A percentile compares a stretch with the other conserved stretches of the same genome.
These are phyloP conservation scores for Chaetoceros tenuissimus DNA, from an alignment of 108 stramenopile genomes.

Conservation along the genomic window DNA sequence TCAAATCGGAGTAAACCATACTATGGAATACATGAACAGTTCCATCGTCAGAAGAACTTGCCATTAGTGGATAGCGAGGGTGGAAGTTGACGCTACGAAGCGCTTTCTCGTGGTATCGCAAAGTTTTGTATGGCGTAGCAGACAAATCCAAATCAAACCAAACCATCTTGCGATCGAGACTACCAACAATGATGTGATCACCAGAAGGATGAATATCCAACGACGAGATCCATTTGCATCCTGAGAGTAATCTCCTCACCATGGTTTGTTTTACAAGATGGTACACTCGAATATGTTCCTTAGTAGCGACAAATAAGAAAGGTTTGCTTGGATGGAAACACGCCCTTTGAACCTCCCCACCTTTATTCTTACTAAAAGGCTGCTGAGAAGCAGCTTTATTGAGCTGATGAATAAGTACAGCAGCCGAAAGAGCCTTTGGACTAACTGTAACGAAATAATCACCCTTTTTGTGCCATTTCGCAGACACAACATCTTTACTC, in stretches of 20 bases:
- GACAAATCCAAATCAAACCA: constrained; percentile 98
- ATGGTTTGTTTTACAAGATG: constrained; percentile 92
- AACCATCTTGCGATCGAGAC: constrained; percentile 89
- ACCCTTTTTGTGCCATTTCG: constrained; percentile 94
- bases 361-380: constrained; percentile 88
- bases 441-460: constrained; percentile 95
- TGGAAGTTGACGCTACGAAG: constrained; percentile 78
- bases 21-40: constrained; percentile 97
- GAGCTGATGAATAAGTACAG: constrained; percentile 93
- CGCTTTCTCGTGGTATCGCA: constrained; percentile 92
- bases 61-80: constrained; percentile 91
- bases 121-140: constrained; percentile 89
- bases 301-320: constrained; percentile 94
- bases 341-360: constrained; percentile 79
- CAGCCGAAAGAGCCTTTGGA: constrained; percentile 66
- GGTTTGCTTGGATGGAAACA: constrained; percentile 96
- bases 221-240: constrained; percentile 95
- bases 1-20: constrained; percentile 92
- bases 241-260: constrained; percentile 84
- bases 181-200: constrained; percentile 93
- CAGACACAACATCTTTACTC: constrained; percentile 48
- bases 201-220: constrained; percentile 92
- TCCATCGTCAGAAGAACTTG: constrained; percentile 96
- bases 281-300: constrained; percentile 90
- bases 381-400: constrained; percentile 88